phyloP scores from a whole-genome alignment of 2,329 filamentous ascomycete species.

The Alternaria sp. region DNA sequence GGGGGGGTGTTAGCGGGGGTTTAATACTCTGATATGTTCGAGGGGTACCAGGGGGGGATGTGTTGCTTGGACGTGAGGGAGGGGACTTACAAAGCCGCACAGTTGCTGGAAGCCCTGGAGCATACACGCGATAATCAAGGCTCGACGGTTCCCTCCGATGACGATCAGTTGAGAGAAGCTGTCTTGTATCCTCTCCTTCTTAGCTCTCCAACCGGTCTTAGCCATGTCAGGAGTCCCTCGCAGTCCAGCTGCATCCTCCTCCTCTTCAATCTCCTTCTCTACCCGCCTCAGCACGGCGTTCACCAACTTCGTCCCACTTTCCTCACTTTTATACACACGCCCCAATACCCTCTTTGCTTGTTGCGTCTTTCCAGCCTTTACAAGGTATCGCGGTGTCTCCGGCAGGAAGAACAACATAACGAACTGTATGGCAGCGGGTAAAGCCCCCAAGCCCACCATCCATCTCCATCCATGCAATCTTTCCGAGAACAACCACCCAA shows the following conservation, averaged over 20 bases:
- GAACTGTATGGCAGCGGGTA: constrained; percentile 76
- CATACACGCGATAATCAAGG: constrained; percentile 82
- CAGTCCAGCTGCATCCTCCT: constrained; percentile 59
- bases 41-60: neutral
- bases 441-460: constrained; percentile 86
- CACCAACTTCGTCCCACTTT: constrained; percentile 53
- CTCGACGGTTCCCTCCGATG: constrained; percentile 67
- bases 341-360: constrained; percentile 69
- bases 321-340: constrained; percentile 63
- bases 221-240: constrained; percentile 41
- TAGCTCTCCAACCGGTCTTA: constrained; percentile 36
- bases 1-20: neutral
- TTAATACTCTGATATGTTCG: neutral
- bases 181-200: constrained; percentile 59
- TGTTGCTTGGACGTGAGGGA: neutral
- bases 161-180: constrained; percentile 57
- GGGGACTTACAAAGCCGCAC: constrained; percentile 61
- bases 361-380: constrained; percentile 66
- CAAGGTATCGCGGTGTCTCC: constrained; percentile 87
- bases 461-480: constrained; percentile 75
- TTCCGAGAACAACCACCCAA: constrained; percentile 75
- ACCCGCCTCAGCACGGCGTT: constrained; percentile 71
- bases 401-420: constrained; percentile 74
- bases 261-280: constrained; percentile 75
- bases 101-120: constrained; percentile 88